These are phyloP conservation scores for Mucor circinelloides DNA, from an alignment of 371 early-diverging fungal genomes.

Conservation along the genomic window DNA sequence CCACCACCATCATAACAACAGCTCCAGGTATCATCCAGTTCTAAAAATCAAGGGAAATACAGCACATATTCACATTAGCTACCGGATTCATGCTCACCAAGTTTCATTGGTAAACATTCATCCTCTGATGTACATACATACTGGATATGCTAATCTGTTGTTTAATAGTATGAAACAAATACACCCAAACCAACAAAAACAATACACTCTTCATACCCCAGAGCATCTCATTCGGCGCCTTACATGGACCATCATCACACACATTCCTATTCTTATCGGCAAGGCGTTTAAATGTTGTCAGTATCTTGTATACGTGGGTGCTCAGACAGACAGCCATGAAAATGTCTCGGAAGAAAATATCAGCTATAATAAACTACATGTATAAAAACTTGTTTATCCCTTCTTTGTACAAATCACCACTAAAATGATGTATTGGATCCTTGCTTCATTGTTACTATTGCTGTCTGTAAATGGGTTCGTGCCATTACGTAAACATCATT, in stretches of 20 bases:
- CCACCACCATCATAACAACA: background rate
- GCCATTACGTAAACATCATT: conserved; percentile 15
- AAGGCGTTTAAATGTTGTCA: background rate
- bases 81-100: conserved; percentile 25
- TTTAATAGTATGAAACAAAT: conserved; percentile 1
- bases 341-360: conserved; percentile 5
- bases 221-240: conserved; percentile 6
- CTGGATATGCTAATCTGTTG: background rate
- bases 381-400: background rate
- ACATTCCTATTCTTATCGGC: background rate
- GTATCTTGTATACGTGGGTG: conserved; percentile 1
- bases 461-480: background rate
- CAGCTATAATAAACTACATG: background rate
- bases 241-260: background rate
- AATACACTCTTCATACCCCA: conserved; percentile 6
- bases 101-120: background rate
- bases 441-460: background rate
- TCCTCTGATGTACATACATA: background rate
- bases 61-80: conserved; percentile 25
- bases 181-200: background rate
- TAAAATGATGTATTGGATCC: background rate
- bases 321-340: too few species aligned
- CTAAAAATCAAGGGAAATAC: conserved; percentile 14
- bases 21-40: background rate
- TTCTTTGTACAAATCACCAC: background rate